phyloP scores from a whole-genome alignment of 495 filamentous ascomycete genomes.

The Annulohypoxylon stygium region DNA sequence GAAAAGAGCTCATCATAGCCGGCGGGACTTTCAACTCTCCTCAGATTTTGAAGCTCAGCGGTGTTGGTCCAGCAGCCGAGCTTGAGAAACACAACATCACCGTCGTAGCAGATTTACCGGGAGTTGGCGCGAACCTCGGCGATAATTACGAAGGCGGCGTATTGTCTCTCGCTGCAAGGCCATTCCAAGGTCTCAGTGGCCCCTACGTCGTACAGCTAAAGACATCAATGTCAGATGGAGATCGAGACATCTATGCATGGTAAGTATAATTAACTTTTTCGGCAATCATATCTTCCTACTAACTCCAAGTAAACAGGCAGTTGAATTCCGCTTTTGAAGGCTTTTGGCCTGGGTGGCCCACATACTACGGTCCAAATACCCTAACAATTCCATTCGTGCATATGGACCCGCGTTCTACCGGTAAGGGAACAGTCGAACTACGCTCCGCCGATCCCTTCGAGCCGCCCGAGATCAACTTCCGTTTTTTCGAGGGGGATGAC shows the following conservation, averaged over 20 bases:
- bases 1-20: constrained; percentile 65
- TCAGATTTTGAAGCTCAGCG: constrained; percentile 67
- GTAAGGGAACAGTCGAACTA: constrained; percentile 56
- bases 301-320: constrained; percentile 39
- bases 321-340: constrained; percentile 53
- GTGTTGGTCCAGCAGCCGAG: constrained; percentile 66
- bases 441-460: constrained; percentile 61
- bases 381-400: constrained; percentile 43
- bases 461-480: constrained; percentile 61
- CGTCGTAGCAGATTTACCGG: constrained; percentile 63
- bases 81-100: constrained; percentile 62
- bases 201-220: constrained; percentile 49
- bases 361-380: constrained; percentile 32
- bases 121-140: constrained; percentile 68
- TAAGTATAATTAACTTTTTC: constrained; percentile 14
- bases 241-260: constrained; percentile 45
- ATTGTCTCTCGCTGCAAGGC: constrained; percentile 41
- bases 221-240: constrained; percentile 44
- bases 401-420: constrained; percentile 49
- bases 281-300: not conserved
- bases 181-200: constrained; percentile 29
- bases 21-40: constrained; percentile 70
- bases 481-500: constrained; percentile 58
- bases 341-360: constrained; percentile 52
- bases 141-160: constrained; percentile 64